A percentile compares a stretch with the other conserved stretches of the same genome.
Conservation (phyloP, 1,284 basidiomycete species). For the Irpex sp. region DNA sequence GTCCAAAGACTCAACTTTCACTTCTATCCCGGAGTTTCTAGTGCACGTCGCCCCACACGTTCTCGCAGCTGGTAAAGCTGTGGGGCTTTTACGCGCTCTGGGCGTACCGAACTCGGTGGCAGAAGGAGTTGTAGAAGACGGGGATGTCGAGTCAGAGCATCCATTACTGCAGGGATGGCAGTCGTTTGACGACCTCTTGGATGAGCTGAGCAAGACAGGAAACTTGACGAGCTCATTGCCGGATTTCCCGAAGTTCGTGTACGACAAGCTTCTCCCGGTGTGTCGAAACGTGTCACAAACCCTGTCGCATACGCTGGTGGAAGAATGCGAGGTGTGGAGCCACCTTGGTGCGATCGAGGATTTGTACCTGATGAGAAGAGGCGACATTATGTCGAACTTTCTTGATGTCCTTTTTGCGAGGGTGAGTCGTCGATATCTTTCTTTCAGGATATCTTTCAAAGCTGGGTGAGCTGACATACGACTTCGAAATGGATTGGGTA, state of each 20-base stretch:
- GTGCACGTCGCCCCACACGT: conserved; percentile 53
- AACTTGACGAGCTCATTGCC: conserved; percentile 43
- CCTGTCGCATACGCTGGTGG: conserved; percentile 57
- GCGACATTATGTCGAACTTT: conserved; percentile 72
- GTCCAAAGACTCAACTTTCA: conserved; percentile 29
- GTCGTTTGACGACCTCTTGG: background rate
- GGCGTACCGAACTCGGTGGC: conserved; percentile 21
- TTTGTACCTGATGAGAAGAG: conserved; percentile 69
- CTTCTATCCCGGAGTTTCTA: conserved; percentile 58
- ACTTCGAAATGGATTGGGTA: conserved; percentile 24
- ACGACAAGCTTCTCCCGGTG: conserved; percentile 57
- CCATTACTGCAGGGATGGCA: background rate
- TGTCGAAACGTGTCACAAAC: conserved; percentile 54
- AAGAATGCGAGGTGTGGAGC: conserved; percentile 66
- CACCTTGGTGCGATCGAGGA: conserved; percentile 76
- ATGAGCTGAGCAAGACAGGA: background rate
- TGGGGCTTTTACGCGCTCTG: conserved; percentile 63
- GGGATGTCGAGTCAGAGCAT: conserved; percentile 9
- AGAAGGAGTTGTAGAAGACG: no score
- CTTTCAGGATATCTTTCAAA: background rate
- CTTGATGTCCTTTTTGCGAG: conserved; percentile 68
- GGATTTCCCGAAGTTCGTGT: conserved; percentile 57
- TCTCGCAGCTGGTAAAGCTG: conserved; percentile 74
- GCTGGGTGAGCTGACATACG: no score
- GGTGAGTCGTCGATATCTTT: conserved; percentile 35